Base-by-base conservation (phyloP, 2,329 filamentous ascomycete species). In the Xylaria sp. region DNA sequence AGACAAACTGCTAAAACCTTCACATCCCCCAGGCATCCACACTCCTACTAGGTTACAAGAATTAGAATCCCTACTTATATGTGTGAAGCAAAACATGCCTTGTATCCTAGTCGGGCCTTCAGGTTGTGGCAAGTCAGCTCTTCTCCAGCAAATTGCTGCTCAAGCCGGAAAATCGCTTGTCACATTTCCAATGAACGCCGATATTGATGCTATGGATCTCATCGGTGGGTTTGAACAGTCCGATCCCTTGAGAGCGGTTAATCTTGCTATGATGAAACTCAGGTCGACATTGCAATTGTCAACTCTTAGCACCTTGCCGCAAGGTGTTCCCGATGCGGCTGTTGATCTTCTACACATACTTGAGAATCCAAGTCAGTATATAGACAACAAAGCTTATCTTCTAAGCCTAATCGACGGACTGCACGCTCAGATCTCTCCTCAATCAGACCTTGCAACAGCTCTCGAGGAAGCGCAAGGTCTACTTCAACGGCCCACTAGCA, bases 221-320 rank as follows among this genome's bases (percentile, higher is more conserved):
- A 93, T 99, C 66, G 96, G 96, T 76, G 96, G 96, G 0, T 99
- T 97, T 77, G 96, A 99, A 79, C 96, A 99, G 80, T 90, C 93
- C 20, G 96, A 99, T 78, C 90, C 93, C 25, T 86, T 92, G 61
- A 88, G 95, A 64, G 89, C 92, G 70, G 84, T 93, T 4, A 90
- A 91, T 63, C 83, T 84, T n/a, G 84, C 89, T 72, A 77, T 91
- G 7, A 79, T 83, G 31, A 75, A 76, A 33, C 72, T 84, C 2
- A 70, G 71, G 31, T 75, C 75, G 13, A 77, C 80, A 13, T 78
- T 89, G 20, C 86, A 89, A 64, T 77, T 78, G 3, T 85, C 83
- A 20, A 80, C 87, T 39, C 80, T 89, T 69, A 80, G 79, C 1
- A 78, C 83, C 8, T 77, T 89, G 20, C 87, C 88, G 0, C 78